Base-by-base conservation (phyloP, 148 eudicot genomes). In the Silene conica region DNA sequence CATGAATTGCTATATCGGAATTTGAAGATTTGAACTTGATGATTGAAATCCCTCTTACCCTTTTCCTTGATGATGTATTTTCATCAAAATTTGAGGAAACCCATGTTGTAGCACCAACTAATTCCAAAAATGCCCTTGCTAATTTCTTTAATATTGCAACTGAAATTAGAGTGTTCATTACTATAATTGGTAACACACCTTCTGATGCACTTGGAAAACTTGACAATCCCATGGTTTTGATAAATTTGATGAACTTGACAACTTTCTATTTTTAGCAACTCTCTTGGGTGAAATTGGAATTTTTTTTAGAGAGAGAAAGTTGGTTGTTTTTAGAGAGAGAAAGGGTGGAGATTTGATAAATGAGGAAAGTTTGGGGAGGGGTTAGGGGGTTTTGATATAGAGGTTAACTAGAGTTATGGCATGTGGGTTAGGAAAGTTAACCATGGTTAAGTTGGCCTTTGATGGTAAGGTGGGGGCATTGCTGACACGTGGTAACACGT, bases 91-190 rank as follows among this genome's bases (percentile, higher is more conserved):
- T 82, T 10, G 69, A 45, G 7, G 73, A 34, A 60, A 59, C 60
- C 72, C 76, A 74, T 60, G 20, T 59, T 18, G 58, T 3, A 45
- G 71, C 78, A 18, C 82, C 85, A 8, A 81, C 50, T 9, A 78
- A 63, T 68, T 85, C 83, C 38, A 88, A 79, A 45, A 88, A 11
- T 41, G 82, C 78, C 68, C 82, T 84, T 13, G 87, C 21, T 59
- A 80, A 77, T 70, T 85, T 87, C 81, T 85, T 86, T 67, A 88
- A 46, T 4, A 85, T 70, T 28, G 86, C 76, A 20, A 90, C 85
- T 70, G 89, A 84, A 20, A 85, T 55, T 65, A 87, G 68, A n/a
- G 89, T 87, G 89, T 87, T 87, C 90, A 86, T 87, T 67, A 88
- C 88, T 46, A 90, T 31, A 59, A 87, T 68, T 5, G 87, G 87